Conservation (phyloP, 179 eudicot genomes). For the Spinacia oleracea region DNA sequence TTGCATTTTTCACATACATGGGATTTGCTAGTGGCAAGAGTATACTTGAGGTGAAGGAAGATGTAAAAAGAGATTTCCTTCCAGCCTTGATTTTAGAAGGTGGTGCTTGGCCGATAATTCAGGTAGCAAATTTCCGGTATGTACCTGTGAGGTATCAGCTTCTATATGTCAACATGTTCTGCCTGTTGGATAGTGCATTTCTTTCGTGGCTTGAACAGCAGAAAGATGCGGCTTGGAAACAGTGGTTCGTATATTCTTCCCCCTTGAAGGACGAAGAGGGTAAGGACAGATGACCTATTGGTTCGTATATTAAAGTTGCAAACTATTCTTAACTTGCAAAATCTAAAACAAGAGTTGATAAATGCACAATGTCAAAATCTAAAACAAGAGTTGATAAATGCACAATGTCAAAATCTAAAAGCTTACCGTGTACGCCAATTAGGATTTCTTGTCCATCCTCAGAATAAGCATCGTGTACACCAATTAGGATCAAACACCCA, state of each 20-base stretch:
- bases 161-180: constrained; percentile 39
- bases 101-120: constrained; percentile 38
- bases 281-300: too few species aligned
- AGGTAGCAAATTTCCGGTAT: constrained; percentile 40
- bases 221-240: constrained; percentile 45
- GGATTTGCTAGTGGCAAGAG: constrained; percentile 45
- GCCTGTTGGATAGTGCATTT: constrained; percentile 45
- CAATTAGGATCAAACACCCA: too few species aligned
- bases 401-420: too few species aligned
- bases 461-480: too few species aligned
- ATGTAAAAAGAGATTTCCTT: constrained; percentile 42
- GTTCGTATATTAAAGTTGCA: too few species aligned
- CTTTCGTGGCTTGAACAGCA: constrained; percentile 55
- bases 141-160: constrained; percentile 47
- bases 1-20: constrained; percentile 32
- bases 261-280: too few species aligned
- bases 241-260: neutral
- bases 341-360: too few species aligned
- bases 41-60: constrained; percentile 38
- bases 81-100: constrained; percentile 43
- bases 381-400: too few species aligned
- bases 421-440: neutral
- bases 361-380: too few species aligned
- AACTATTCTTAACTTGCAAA: too few species aligned
- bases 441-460: neutral